These are phyloP conservation scores for Xylariomycetidae sp. DNA, from an alignment of 2,329 filamentous ascomycete species.

Conservation along the genomic window DNA sequence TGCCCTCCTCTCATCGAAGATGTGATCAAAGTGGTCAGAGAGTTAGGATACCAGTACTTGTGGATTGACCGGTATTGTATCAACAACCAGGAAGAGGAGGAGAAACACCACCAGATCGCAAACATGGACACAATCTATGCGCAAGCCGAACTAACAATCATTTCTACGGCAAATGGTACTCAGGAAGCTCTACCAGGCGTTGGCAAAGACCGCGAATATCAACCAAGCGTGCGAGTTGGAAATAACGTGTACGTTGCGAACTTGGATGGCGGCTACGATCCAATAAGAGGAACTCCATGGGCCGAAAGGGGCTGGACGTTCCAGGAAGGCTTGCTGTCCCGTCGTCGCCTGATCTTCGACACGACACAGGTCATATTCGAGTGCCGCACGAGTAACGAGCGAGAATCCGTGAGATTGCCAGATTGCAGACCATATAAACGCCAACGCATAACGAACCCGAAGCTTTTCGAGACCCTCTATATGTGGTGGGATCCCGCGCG, in stretches of 20 bases:
- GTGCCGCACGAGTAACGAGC: too few relatives aligned
- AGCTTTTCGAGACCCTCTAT: too few relatives aligned
- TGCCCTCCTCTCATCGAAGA: conserved; percentile 5
- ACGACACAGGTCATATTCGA: conserved; percentile 17
- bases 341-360: conserved; percentile 26
- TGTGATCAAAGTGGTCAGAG: conserved; percentile 3
- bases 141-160: conserved; percentile 8
- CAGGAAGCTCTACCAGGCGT: conserved; percentile 8
- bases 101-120: conserved; percentile 10
- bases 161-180: conserved; percentile 6
- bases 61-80: conserved; percentile 12
- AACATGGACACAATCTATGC: conserved; percentile 12
- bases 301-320: conserved; percentile 27
- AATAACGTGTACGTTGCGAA: conserved; percentile 6
- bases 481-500: too few relatives aligned
- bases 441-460: too few relatives aligned
- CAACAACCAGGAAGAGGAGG: conserved; percentile 2
- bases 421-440: too few relatives aligned
- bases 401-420: too few relatives aligned
- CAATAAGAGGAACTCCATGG: conserved; percentile 12
- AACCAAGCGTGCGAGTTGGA: conserved; percentile 3
- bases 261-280: conserved; percentile 3
- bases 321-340: conserved; percentile 26
- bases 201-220: not conserved
- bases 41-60: conserved; percentile 7